These are phyloP conservation scores for Talaromyces rugulosus DNA, from an alignment of 2,329 filamentous ascomycete species.

Conservation along the genomic window DNA sequence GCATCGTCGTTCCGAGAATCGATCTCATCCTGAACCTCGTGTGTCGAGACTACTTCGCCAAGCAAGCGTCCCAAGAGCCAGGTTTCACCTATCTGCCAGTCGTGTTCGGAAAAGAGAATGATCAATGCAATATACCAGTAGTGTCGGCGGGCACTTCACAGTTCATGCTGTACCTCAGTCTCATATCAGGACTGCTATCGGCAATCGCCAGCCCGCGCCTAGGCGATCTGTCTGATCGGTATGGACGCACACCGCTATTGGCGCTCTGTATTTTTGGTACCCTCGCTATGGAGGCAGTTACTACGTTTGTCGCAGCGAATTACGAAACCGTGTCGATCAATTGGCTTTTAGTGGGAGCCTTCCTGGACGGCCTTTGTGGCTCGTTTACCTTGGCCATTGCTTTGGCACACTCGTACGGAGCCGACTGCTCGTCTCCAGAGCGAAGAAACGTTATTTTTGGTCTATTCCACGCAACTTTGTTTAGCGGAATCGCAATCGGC, in stretches of 20 bases:
- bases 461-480: slow-evolving; percentile 84
- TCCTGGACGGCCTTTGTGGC: slow-evolving; percentile 78
- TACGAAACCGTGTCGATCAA: slow-evolving; percentile 70
- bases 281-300: slow-evolving; percentile 68
- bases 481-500: slow-evolving; percentile 81
- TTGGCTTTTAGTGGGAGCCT: slow-evolving; percentile 70
- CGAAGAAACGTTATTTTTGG: slow-evolving; percentile 79
- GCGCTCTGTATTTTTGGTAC: slow-evolving; percentile 70
- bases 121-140: slow-evolving; percentile 73
- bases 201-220: slow-evolving; percentile 78
- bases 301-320: slow-evolving; percentile 71
- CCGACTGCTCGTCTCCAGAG: slow-evolving; percentile 80
- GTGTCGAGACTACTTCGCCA: slow-evolving; percentile 76
- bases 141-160: slow-evolving; percentile 73
- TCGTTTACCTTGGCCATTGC: slow-evolving; percentile 83
- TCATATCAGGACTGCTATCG: slow-evolving; percentile 72
- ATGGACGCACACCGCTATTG: slow-evolving; percentile 73
- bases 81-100: slow-evolving; percentile 59
- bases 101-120: slow-evolving; percentile 64
- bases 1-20: slow-evolving; percentile 77
- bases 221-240: slow-evolving; percentile 80
- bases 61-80: slow-evolving; percentile 58
- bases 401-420: slow-evolving; percentile 78
- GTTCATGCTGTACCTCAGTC: slow-evolving; percentile 71
- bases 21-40: slow-evolving; percentile 82